These are phyloP conservation scores for Fraxinus cuspidata DNA, from an alignment of 257 asterid species.

Conservation along the genomic window DNA sequence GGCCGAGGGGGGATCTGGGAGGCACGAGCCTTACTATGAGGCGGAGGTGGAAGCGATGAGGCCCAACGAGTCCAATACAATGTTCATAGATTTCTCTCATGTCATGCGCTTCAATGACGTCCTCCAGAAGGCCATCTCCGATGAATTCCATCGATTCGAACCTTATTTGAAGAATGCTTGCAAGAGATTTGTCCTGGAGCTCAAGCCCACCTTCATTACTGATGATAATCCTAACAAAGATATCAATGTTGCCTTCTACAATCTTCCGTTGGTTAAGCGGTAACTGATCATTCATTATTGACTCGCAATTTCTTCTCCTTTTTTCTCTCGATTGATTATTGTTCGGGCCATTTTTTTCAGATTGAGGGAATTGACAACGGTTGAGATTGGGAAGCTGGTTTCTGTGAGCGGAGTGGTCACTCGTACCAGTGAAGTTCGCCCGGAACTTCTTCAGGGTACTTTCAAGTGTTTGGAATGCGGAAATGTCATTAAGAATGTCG, in stretches of 20 bases:
- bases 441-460: conserved; percentile 84
- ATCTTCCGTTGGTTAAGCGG: conserved; percentile 79
- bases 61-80: conserved; percentile 82
- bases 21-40: conserved; percentile 64
- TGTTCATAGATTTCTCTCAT: conserved; percentile 91
- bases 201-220: conserved; percentile 62
- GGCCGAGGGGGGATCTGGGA: conserved; percentile 47
- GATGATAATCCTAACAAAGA: conserved; percentile 87
- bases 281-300: conserved; percentile 1
- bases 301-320: neutral
- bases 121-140: conserved; percentile 81
- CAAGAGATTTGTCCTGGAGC: conserved; percentile 80
- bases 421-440: conserved; percentile 91
- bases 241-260: conserved; percentile 75
- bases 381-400: conserved; percentile 87
- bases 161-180: conserved; percentile 82
- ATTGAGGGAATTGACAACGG: conserved; percentile 79
- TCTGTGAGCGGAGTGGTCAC: conserved; percentile 94
- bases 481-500: conserved; percentile 64
- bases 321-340: neutral
- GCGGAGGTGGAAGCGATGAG: conserved; percentile 79
- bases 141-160: conserved; percentile 83
- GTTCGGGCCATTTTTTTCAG: conserved; percentile 16
- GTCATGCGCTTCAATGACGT: conserved; percentile 85
- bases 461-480: conserved; percentile 96